Conservation (phyloP, 1,139 yeast species). For the Candida tetrigidarum region DNA sequence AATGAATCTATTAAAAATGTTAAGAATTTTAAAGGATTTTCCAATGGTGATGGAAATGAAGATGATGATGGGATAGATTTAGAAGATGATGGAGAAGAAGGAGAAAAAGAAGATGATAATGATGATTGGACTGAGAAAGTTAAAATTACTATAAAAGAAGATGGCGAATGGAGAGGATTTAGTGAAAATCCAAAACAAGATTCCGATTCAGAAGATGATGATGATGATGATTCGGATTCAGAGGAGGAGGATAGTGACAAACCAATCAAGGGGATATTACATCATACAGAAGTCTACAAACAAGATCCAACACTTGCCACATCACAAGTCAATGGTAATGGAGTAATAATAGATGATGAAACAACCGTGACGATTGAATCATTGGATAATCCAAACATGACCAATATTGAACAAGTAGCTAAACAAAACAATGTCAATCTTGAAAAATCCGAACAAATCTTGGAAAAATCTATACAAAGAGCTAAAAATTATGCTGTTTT, state of each 20-base stretch:
- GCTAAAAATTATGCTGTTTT: conserved; percentile 77
- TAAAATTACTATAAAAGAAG: conserved; percentile 14
- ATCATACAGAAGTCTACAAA: conserved; percentile 47
- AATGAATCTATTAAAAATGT: conserved; percentile 2
- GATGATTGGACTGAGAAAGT: conserved; percentile 18
- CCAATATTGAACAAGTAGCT: conserved; percentile 54
- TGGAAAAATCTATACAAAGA: conserved; percentile 65
- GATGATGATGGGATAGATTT: no score
- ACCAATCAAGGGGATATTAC: conserved; percentile 42
- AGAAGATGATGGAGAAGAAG: conserved; percentile 38
- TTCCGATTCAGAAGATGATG: conserved; percentile 10
- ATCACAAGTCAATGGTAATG: conserved; percentile 63
- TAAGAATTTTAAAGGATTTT: conserved; percentile 3
- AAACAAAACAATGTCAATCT: conserved; percentile 66
- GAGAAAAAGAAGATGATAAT: conserved; percentile 22
- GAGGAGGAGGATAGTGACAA: conserved; percentile 16
- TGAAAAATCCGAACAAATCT: conserved; percentile 58
- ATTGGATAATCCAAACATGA: conserved; percentile 45
- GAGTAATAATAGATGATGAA: conserved; percentile 34
- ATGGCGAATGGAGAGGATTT: conserved; percentile 17
- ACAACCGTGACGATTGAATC: conserved; percentile 61
- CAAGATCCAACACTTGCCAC: conserved; percentile 37
- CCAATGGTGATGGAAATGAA: background rate
- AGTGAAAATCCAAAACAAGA: conserved; percentile 15
- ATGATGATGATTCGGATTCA: conserved; percentile 19